These are phyloP conservation scores for Rhodamnia argentea DNA, from an alignment of 345 rosid species.

Conservation along the genomic window DNA sequence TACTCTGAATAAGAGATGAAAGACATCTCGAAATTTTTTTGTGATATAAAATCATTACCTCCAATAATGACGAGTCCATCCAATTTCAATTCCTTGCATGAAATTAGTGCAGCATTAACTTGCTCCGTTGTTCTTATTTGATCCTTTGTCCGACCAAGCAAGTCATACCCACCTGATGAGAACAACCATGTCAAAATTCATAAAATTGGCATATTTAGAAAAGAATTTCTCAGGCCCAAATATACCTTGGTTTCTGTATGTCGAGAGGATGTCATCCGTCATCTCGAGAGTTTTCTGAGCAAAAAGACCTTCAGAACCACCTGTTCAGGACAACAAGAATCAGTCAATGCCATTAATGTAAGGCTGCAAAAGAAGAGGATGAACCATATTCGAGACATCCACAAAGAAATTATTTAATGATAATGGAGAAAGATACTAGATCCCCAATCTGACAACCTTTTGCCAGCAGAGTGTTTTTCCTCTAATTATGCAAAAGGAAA, in stretches of 20 bases:
- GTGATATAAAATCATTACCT: conserved; percentile 31
- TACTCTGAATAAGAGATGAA: background rate
- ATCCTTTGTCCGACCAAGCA: conserved; percentile 95
- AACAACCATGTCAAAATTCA: background rate
- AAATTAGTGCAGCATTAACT: conserved; percentile 69
- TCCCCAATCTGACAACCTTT: background rate
- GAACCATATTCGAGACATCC: background rate
- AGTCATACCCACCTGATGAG: conserved; percentile 76
- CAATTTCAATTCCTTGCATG: conserved; percentile 84
- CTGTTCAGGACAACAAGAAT: conserved; percentile 21
- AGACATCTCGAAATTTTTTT: background rate
- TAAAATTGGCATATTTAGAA: background rate
- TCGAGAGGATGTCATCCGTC: conserved; percentile 61
- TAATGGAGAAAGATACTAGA: background rate
- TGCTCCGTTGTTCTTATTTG: conserved; percentile 96
- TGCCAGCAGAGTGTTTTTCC: background rate
- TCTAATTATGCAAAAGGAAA: background rate
- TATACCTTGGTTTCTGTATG: conserved; percentile 96
- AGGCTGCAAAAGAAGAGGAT: background rate
- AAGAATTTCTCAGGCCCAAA: background rate
- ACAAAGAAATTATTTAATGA: background rate
- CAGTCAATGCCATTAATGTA: background rate
- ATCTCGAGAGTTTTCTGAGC: conserved; percentile 88
- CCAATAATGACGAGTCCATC: conserved; percentile 96
- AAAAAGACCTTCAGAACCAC: conserved; percentile 97